phyloP scores from a whole-genome alignment of 2,329 filamentous ascomycete genomes.

The Aureobasidium melanogenum region DNA sequence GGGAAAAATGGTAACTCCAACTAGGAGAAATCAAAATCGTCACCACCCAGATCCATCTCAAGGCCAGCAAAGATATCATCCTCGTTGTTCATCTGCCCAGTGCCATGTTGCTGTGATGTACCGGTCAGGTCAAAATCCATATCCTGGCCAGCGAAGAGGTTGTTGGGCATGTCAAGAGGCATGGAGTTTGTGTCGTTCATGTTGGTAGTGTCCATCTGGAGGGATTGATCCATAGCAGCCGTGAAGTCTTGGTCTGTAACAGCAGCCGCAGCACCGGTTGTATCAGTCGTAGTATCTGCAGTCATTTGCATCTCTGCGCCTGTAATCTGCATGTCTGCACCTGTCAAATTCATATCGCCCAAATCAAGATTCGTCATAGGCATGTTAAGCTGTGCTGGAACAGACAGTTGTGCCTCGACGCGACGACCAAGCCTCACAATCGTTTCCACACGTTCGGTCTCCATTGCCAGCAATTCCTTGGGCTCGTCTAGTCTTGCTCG shows the following conservation, averaged over 20 bases:
- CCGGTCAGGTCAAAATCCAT: conserved; percentile 24
- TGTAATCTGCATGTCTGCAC: background rate
- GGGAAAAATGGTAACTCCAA: background rate
- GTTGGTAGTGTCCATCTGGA: conserved; percentile 1
- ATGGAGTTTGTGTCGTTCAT: conserved; percentile 17
- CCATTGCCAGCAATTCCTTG: conserved; percentile 49
- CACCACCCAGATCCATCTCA: conserved; percentile 22
- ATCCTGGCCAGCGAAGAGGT: conserved; percentile 15
- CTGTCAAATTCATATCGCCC: conserved; percentile 24
- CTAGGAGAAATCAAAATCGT: conserved; percentile 24
- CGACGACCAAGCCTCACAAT: conserved; percentile 23
- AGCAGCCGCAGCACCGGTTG: background rate
- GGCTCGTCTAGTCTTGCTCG: conserved; percentile 40
- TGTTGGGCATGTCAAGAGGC: conserved; percentile 8
- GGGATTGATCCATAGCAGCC: background rate
- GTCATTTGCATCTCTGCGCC: background rate
- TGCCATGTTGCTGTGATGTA: conserved; percentile 15
- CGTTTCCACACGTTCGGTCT: conserved; percentile 49
- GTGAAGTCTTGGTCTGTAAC: background rate
- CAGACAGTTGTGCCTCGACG: conserved; percentile 39
- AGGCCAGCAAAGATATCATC: conserved; percentile 37
- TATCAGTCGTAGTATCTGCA: background rate
- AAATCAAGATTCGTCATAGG: conserved; percentile 21
- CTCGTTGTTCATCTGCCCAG: conserved; percentile 24
- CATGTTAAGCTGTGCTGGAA: conserved; percentile 47